A percentile compares a stretch with the other conserved stretches of the same genome.
Conservation (phyloP, 2,329 filamentous ascomycete species). For the Ascomycota sp. region DNA sequence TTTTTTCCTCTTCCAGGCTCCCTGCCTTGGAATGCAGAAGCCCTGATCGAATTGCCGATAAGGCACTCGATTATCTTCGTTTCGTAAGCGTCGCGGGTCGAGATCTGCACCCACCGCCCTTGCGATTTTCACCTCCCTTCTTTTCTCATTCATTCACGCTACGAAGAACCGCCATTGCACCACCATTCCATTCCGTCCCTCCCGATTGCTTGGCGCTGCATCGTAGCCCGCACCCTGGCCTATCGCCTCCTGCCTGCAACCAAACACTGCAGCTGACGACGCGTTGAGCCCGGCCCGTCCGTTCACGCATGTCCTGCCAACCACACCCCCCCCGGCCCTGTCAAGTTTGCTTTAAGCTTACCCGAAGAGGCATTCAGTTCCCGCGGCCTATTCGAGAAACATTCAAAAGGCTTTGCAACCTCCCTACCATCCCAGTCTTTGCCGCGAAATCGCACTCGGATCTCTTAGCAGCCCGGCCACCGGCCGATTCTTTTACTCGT, state of each 20-base stretch:
- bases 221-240: background rate
- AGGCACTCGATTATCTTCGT: no score
- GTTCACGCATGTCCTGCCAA: background rate
- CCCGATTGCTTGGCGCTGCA: conserved; percentile 1
- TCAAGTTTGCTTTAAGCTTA: background rate
- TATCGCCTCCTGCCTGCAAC: background rate
- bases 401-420: no score
- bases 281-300: conserved; percentile 1
- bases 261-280: conserved; percentile 1
- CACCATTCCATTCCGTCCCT: no score
- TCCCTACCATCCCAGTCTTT: no score
- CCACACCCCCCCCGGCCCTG: background rate
- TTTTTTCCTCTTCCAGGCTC: no score
- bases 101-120: background rate
- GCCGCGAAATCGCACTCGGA: no score
- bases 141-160: background rate
- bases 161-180: background rate
- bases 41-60: no score
- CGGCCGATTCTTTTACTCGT: background rate
- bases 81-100: no score
- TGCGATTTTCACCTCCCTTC: background rate
- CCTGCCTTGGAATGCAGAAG: no score
- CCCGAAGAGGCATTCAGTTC: background rate
- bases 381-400: background rate
- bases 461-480: no score